phyloP scores from a whole-genome alignment of 371 early-diverging fungal species.

The Batrachochytrium dendrobatidis region DNA sequence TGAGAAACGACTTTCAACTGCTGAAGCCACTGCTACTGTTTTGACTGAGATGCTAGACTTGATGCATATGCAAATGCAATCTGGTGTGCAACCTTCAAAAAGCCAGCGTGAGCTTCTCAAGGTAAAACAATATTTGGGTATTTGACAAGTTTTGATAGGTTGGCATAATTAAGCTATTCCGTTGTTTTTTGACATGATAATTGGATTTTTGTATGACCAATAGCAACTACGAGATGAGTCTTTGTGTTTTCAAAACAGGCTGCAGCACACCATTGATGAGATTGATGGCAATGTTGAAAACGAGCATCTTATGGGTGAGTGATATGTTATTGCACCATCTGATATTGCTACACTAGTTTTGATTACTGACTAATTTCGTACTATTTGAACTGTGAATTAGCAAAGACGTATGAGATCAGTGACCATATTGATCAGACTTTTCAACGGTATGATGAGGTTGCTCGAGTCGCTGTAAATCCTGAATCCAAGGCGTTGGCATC shows the following conservation, averaged over 20 bases:
- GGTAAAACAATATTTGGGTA: background rate
- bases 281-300: background rate
- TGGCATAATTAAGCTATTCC: background rate
- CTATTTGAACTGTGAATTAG: too few relatives aligned
- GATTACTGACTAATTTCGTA: too few relatives aligned
- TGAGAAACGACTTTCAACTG: background rate
- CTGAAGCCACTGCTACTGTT: background rate
- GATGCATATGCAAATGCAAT: background rate
- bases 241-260: background rate
- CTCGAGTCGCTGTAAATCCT: too few relatives aligned
- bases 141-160: background rate
- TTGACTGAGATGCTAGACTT: background rate
- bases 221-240: constrained; percentile 4
- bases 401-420: too few relatives aligned
- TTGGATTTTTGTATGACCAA: too few relatives aligned
- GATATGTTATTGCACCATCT: too few relatives aligned
- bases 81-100: background rate
- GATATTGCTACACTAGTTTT: too few relatives aligned
- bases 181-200: too few relatives aligned
- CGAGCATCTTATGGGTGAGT: too few relatives aligned
- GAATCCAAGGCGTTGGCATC: too few relatives aligned
- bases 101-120: constrained; percentile 4
- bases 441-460: too few relatives aligned
- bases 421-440: too few relatives aligned
- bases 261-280: background rate